Conservation (phyloP, 495 filamentous ascomycete species). For the Podospora didyma region DNA sequence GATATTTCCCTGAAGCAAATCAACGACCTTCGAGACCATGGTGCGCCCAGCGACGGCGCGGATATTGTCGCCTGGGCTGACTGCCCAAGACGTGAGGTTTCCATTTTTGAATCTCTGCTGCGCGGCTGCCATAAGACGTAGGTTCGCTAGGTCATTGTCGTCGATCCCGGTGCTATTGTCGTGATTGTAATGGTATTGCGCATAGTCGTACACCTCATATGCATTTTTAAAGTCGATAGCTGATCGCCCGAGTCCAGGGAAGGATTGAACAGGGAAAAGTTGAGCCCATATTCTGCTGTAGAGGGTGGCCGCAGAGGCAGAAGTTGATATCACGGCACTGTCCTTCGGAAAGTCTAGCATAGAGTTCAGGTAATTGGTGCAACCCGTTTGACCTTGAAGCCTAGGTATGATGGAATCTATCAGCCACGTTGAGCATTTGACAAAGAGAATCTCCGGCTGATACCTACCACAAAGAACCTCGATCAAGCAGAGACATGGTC, state of each 20-base stretch:
- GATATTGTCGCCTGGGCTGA: conserved; percentile 30
- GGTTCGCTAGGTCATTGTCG: conserved; percentile 15
- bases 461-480: conserved; percentile 34
- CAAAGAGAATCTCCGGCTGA: no score
- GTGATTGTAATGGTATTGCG: conserved; percentile 35
- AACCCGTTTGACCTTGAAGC: conserved; percentile 29
- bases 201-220: conserved; percentile 42
- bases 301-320: conserved; percentile 26
- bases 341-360: conserved; percentile 22
- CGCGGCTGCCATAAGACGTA: conserved; percentile 27
- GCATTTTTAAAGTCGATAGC: conserved; percentile 37
- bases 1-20: conserved; percentile 29
- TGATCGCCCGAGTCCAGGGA: conserved; percentile 21
- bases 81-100: conserved; percentile 26
- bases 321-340: conserved; percentile 9
- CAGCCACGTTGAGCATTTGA: not conserved
- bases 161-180: conserved; percentile 24
- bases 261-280: conserved; percentile 26
- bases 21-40: conserved; percentile 28
- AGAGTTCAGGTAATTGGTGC: conserved; percentile 27
- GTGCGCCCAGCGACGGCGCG: conserved; percentile 38
- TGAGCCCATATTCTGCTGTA: conserved; percentile 30
- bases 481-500: conserved; percentile 25
- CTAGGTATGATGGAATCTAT: conserved; percentile 10
- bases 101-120: conserved; percentile 34